A percentile compares a stretch with the other conserved stretches of the same genome.
Evolutionary conservation across 139 green algal genomes (phyloP).

Genomic region (Chlorella sp.): DNA sequence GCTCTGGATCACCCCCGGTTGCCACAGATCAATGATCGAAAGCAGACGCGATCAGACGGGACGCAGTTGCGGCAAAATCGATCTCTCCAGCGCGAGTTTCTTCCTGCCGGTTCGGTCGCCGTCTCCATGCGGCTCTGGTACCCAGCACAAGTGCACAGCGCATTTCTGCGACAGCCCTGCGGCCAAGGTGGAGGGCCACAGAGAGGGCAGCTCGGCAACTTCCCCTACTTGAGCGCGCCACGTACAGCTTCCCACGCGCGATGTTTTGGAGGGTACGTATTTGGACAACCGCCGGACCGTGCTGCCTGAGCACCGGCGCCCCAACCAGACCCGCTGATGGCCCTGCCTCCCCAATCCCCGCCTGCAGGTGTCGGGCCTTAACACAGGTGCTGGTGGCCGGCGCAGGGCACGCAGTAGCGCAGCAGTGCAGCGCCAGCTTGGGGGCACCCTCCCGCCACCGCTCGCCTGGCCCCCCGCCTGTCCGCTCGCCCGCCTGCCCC

Average conservation of each 20-base stretch:
- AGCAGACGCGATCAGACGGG: no score
- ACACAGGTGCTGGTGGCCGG: constrained; percentile 32
- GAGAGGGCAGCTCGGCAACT: background rate
- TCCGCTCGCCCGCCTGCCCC: background rate
- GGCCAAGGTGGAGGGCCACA: no score
- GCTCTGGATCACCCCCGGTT: no score
- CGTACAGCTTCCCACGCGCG: background rate
- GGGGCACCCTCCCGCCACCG: background rate
- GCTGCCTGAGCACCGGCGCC: background rate
- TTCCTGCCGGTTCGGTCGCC: no score
- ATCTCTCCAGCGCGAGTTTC: no score
- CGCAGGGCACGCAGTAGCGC: background rate
- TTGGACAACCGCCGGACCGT: background rate
- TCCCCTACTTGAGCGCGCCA: background rate
- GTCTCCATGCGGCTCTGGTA: no score
- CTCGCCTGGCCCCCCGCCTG: background rate
- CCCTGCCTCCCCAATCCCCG: background rate
- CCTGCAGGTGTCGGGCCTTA: constrained; percentile 51
- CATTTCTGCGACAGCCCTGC: no score
- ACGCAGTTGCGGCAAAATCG: no score
- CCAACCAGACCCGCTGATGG: background rate
- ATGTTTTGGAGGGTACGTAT: constrained; percentile 53
- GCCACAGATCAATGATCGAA: no score
- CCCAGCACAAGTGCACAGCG: no score
- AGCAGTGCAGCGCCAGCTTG: background rate